Evolutionary conservation across 108 stramenopile genomes (phyloP), one percentile per base, ranked within the genome.

Genomic region (Epithemia pelagica): DNA sequence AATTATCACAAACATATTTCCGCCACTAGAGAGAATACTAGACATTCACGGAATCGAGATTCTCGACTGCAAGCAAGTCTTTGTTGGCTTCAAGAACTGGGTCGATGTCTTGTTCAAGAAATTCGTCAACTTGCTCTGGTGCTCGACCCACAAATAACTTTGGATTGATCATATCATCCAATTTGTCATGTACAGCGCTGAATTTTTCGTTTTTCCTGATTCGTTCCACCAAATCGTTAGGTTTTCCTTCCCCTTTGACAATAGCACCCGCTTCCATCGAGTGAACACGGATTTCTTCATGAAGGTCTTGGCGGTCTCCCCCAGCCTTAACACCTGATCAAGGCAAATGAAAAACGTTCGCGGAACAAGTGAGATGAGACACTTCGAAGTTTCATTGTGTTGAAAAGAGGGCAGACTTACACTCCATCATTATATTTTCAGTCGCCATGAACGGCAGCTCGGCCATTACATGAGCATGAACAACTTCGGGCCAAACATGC

Each of bases 391-490:
- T n/a, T n/a, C n/a, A n/a, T n/a, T n/a, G n/a, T n/a, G n/a, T n/a
- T n/a, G n/a, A n/a, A n/a, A n/a, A n/a, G n/a, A n/a, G n/a, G n/a
- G 69, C 20, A 54, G 2, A 90, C 88, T 86, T 67, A 91, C 96
- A 95, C 59, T 97, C 96, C 98, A 99, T 99, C 33, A 99, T 79
- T 70, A 99, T 99, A 59, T 94, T 95, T 78, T 99, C 98, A 0
- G 98, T 99, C 22, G 97, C 92, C 98, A 99, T 99, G 75, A 99
- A 99, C 1, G 98, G 98, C 46, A 99, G 76, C 84, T 99, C 98
- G n/a, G 91, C 88, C 84, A 90, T 91, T 33, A 96, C 96, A 63
- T 96, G 97, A 25, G 88, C 67, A 58, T 78, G 72, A 54, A 99
- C 96, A 54, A 99, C 97, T 51, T 95, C 81, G 2, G 97, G 97